Evolutionary conservation across 192 early-diverging fungal species (phyloP).

Genomic region (Coemansia sp.): DNA sequence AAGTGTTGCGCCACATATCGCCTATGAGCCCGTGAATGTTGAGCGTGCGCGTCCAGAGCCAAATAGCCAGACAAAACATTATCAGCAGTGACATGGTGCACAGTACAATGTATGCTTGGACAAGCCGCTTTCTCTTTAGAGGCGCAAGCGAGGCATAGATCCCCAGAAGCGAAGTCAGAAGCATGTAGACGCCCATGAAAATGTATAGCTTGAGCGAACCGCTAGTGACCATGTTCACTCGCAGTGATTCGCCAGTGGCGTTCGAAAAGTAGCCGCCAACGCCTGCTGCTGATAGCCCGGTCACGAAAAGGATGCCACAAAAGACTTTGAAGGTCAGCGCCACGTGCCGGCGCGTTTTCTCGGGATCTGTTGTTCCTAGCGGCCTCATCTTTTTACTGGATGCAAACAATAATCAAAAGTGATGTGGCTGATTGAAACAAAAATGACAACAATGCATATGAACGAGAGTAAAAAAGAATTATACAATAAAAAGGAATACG

Average conservation of each 20-base stretch:
- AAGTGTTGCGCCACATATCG: slow-evolving; percentile 23
- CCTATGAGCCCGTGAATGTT: slow-evolving; percentile 28
- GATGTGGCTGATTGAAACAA: neutral
- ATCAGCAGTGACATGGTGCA: slow-evolving; percentile 14
- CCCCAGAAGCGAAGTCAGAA: slow-evolving; percentile 13
- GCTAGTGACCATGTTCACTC: slow-evolving; percentile 19
- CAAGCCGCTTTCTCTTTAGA: slow-evolving; percentile 17
- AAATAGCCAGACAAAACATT: slow-evolving; percentile 22
- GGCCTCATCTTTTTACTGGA: neutral
- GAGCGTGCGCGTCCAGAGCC: slow-evolving; percentile 40
- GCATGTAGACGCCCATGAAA: slow-evolving; percentile 26
- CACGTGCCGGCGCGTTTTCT: neutral
- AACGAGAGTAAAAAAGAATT: slow-evolving; percentile 4
- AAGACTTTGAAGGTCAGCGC: slow-evolving; percentile 8
- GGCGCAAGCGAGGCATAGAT: slow-evolving; percentile 32
- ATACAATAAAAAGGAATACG: neutral
- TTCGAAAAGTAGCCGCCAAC: slow-evolving; percentile 29
- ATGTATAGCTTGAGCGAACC: slow-evolving; percentile 22
- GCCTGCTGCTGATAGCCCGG: slow-evolving; percentile 19
- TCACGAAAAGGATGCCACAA: neutral
- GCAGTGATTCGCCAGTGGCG: slow-evolving; percentile 13
- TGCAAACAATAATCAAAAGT: neutral
- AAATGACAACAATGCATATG: neutral
- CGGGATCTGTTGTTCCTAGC: neutral
- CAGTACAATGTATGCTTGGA: slow-evolving; percentile 16